Evolutionary conservation across 2,329 filamentous ascomycete species (phyloP), one percentile per base, ranked within the genome.

Genomic region (Claviceps pusilla): DNA sequence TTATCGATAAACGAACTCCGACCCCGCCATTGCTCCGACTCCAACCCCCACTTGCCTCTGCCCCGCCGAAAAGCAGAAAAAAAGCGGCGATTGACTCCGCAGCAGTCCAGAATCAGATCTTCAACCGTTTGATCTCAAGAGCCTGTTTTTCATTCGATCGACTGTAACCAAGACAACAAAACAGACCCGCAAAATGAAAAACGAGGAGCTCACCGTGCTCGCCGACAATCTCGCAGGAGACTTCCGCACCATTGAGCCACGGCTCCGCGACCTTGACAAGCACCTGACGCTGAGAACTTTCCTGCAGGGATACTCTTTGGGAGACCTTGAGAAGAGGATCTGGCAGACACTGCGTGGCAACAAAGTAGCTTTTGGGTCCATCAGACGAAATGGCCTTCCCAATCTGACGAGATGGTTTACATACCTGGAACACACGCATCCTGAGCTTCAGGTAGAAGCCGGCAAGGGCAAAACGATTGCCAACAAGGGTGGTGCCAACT

Each of bases 321-420:
- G 84, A 55, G 81, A 89, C 46, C 76, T 85, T 59, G 91, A 97
- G 68, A 79, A 83, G 59, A 85, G 85, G 64, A 78, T 95, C 59
- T 97, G 89, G 88, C 80, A 85, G 62, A 83, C 86, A 5, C 77
- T 96, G 53, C 84, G 87, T 55, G 83, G 80, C 62, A 96, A 95
- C 73, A 84, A 87, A 57, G 87, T 89, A n/a, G 86, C 87, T 19
- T 78, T 86, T 60, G 82, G 87, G 4, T 87, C 87, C 61, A 77
- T 95, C 62, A 87, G 87, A 71, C 87, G 88, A 71, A 86, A 84
- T 48, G 73, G 80, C 33, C 80, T 91, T 61, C 74, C 78, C 56
- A 95, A 93, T 68, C 69, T 95, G 57, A 80, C 81, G 53, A 81
- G 91, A 60, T 97, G 91, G 91, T 95, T 90, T 71, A 79, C 76